Evolutionary conservation across 2,329 filamentous ascomycete genomes (phyloP), one percentile per base, ranked within the genome.

Genomic region (Fusarium subtropicale): DNA sequence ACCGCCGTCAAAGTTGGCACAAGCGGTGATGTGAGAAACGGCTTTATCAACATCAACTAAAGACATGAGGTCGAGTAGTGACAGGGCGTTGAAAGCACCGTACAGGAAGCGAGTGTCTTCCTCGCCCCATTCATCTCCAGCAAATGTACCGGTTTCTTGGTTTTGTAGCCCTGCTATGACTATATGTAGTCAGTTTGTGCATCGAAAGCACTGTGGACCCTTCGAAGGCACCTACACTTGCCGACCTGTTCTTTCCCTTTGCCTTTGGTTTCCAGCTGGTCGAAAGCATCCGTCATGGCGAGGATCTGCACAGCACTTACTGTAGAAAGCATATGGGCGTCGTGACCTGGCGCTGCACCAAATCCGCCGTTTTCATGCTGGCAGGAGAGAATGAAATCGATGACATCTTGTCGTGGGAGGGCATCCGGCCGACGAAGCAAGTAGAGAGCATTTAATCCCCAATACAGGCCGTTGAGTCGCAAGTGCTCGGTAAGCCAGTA

Each of bases 401-500:
- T 91, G 26, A 96, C 92, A 66, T 92, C 89, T 55, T 90, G 85
- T 56, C 92, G 89, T 13, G 95, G 91, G 12, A 99, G 87, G 5
- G 91, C 93, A 66, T 97, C 89, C 2, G 94, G 93, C 58, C 87
- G 90, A 50, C 90, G 88, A 62, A 99, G 88, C 30, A 98, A 86
- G 83, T 97, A 92, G 41, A 98, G 87, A 9, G 95, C 91, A 9
- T 91, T 96, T 60, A 99, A 82, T 16, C 96, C 96, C 96, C 96
- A 99, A 81, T 99, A 99, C 48, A 99, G 88, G 45, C 96, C 96
- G 78, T 96, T 97, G 60, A 99, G 87, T 65, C 96, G 93, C 71
- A 99, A 86, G 79, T 99, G 96, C 81, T 99, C 95, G 16, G 96
- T 99, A 77, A 98, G 86, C 92, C 95, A 97, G 83, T 98, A 99